Evolutionary conservation across 2,329 filamentous ascomycete species (phyloP), one percentile per base, ranked within the genome.

Genomic region (Hypoxylon sp.): DNA sequence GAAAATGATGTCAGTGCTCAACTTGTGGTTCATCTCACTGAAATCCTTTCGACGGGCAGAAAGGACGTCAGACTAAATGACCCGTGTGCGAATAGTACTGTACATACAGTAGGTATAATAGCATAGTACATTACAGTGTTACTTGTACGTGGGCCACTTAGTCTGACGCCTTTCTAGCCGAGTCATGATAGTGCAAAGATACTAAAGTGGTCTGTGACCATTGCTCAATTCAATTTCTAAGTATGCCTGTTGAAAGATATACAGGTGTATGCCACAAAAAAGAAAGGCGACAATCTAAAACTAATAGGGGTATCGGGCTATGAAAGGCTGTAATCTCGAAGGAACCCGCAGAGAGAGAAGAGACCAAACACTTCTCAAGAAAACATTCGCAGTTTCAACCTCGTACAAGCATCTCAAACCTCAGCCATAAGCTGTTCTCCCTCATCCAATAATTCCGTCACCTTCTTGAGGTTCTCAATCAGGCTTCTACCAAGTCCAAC

Each of bases 361-460:
- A 48, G 38, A 63, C 59, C 60, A 64, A 63, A 67, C 64, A 59
- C 55, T n/a, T n/a, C 49, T 60, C 38, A 45, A 58, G 30, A 57
- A 58, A 40, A 56, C 16, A 16, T 48, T 4, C 14, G 38, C 33
- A 57, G 38, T 24, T 30, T 26, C 36, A 57, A 33, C 22, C 42
- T 22, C 24, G 24, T 48, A 59, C 46, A 50, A 32, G 33, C 42
- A 3, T 22, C 53, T 69, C 53, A 80, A 36, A 74, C 80, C 75
- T 94, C 92, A 48, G 88, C 88, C 86, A 96, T 91, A 70, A 97
- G 82, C 78, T 96, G 91, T 83, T 99, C 96, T 1, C 93, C 93
- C 78, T 99, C 96, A 79, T 99, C 95, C 75, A 99, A 80, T 78
- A 97, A 83, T 70, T 93, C 91, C 67, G 92, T 92, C 54, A 99